These are phyloP conservation scores for Calonectria fujianensis DNA, from an alignment of 2,329 filamentous ascomycete genomes.

Conservation along the genomic window DNA sequence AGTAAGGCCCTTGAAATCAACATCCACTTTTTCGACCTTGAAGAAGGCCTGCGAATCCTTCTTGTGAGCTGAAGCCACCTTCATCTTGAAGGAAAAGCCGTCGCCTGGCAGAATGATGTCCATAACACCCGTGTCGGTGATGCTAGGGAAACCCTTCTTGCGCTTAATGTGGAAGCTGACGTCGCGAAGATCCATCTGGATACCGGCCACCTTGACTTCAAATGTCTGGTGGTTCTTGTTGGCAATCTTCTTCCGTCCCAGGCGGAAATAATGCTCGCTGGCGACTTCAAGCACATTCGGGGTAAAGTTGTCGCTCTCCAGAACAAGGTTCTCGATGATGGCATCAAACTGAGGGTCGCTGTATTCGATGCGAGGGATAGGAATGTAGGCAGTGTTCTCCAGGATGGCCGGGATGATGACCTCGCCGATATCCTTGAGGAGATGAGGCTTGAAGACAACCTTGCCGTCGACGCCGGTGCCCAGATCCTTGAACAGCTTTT, in stretches of 20 bases:
- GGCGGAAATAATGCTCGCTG: constrained; percentile 95
- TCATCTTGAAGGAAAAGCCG: constrained; percentile 94
- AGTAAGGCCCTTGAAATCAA: constrained; percentile 86
- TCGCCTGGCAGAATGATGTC: constrained; percentile 91
- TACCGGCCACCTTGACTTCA: constrained; percentile 89
- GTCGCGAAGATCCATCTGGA: constrained; percentile 94
- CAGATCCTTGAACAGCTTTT: constrained; percentile 91
- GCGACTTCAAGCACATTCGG: constrained; percentile 93
- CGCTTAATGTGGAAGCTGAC: constrained; percentile 96
- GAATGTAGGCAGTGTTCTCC: constrained; percentile 91
- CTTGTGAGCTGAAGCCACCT: constrained; percentile 87
- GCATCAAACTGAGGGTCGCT: constrained; percentile 89
- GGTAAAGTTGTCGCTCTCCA: constrained; percentile 97
- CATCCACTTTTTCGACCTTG: constrained; percentile 92
- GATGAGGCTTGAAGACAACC: constrained; percentile 91
- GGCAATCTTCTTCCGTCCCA: constrained; percentile 90
- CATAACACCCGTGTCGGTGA: constrained; percentile 91
- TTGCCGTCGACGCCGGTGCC: constrained; percentile 91
- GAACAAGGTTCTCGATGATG: constrained; percentile 93
- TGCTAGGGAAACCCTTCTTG: constrained; percentile 92
- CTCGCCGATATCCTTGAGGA: constrained; percentile 90
- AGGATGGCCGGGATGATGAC: constrained; percentile 90
- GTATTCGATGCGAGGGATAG: constrained; percentile 95
- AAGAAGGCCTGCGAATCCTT: constrained; percentile 89
- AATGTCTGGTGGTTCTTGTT: constrained; percentile 88